Base-by-base conservation (phyloP, 192 early-diverging fungal species). In the Dimargaris verticillata region DNA sequence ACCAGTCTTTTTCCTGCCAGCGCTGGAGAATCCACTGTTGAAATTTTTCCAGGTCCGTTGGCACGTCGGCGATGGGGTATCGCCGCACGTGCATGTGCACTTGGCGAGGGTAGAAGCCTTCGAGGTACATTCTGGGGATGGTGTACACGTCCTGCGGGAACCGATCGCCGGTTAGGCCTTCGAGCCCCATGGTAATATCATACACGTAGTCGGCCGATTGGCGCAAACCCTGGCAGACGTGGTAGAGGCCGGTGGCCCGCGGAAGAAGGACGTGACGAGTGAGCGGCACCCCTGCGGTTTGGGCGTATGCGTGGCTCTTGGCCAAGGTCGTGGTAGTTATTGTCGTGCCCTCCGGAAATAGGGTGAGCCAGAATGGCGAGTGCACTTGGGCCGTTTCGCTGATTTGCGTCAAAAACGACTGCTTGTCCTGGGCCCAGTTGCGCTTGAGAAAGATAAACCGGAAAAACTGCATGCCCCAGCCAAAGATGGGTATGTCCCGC, bases 281-380 rank as follows among this genome's bases (percentile, higher is more conserved):
- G 5, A 24, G 15, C 20, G 57, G 41, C 17, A 44, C 17, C n/a
- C 20, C n/a, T 22, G 33, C 11, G n/a, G 38, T 38, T 22, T 44
- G 17, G n/a, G 88, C 88, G 67, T 78, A 97, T 6, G 72, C 70
- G 61, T 76, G 66, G 11, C 83, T 87, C 18, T 80, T 82, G 54
- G 70, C 75, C 7, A 81, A 79, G 48, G 87, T 90, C 55, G 80
- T 78, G 25, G 81, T 68, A 42, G 89, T 89, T 33, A 91, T 78
- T 14, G 93, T 83, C 17, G 95, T 98, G 60, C 95, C 95, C 72
- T 98, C 95, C 0, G 95, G 95, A 74, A 93, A 98, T 22, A 98
- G 79, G 20, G 95, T 75, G 26, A 98, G 79, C 93, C 89, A 92
- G 45, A 91, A 72, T 18, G 92, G 92, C 26, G 81, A 71, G 41